phyloP scores from a whole-genome alignment of 371 early-diverging fungal genomes.

The Dichotomocladium elegans region DNA sequence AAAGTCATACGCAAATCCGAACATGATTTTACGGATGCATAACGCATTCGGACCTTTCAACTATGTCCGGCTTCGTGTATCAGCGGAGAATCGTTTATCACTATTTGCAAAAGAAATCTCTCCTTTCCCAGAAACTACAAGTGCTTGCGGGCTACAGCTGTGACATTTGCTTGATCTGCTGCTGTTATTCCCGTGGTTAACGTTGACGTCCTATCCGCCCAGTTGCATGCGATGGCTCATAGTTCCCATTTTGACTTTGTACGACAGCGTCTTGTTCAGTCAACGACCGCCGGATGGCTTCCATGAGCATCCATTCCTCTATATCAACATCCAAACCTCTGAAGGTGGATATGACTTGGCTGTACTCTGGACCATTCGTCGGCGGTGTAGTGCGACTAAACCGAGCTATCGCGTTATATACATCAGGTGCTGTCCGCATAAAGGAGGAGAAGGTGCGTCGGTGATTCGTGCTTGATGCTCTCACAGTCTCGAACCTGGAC shows the following conservation, averaged over 20 bases:
- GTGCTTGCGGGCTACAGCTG: too few species aligned
- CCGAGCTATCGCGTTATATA: constrained; percentile 21
- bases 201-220: constrained; percentile 1
- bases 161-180: background rate
- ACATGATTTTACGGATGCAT: too few species aligned
- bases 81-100: too few species aligned
- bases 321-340: constrained; percentile 74
- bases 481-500: constrained; percentile 10
- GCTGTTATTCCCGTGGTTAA: constrained; percentile 5
- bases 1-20: too few species aligned
- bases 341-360: constrained; percentile 35
- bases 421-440: constrained; percentile 2
- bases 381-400: constrained; percentile 40
- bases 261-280: constrained; percentile 53
- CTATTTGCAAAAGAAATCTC: too few species aligned
- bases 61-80: too few species aligned
- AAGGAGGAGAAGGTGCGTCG: constrained; percentile 1
- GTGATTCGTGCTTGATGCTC: background rate
- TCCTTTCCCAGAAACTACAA: too few species aligned
- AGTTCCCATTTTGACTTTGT: constrained; percentile 3
- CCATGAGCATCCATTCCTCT: constrained; percentile 90
- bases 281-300: constrained; percentile 79
- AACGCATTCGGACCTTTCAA: too few species aligned
- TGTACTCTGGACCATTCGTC: constrained; percentile 53
- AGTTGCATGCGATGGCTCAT: constrained; percentile 1